A percentile compares a stretch with the other conserved stretches of the same genome.
phyloP scores from a whole-genome alignment of 805 yeast species.

The Wickerhamiella australiensis region DNA sequence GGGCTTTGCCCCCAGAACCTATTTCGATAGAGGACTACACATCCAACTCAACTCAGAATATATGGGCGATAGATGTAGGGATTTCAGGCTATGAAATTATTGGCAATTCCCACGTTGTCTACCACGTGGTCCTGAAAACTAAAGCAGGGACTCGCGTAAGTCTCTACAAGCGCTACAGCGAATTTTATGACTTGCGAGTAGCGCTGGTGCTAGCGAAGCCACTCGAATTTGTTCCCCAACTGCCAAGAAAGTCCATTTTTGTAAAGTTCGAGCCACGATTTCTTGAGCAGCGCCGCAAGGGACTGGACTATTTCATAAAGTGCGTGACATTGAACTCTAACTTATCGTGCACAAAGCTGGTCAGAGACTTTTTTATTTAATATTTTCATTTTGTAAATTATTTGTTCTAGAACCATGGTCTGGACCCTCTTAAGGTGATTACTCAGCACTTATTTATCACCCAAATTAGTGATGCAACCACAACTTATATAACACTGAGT shows the following conservation, averaged over 20 bases:
- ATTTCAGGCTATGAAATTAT: conserved; percentile 33
- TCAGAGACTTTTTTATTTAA: conserved; percentile 24
- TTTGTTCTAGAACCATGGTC: conserved; percentile 2
- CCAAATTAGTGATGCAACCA: not conserved
- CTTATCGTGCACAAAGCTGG: conserved; percentile 27
- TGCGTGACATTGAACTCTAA: conserved; percentile 37
- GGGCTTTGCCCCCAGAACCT: conserved; percentile 18
- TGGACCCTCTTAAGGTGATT: not conserved
- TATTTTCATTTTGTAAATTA: too few species aligned
- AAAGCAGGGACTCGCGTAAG: conserved; percentile 29
- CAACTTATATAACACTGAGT: conserved; percentile 12
- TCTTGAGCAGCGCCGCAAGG: conserved; percentile 31
- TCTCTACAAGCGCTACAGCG: conserved; percentile 52
- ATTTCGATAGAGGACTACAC: conserved; percentile 21
- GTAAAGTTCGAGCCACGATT: conserved; percentile 28
- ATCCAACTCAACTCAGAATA: conserved; percentile 10
- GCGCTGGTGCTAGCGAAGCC: conserved; percentile 32
- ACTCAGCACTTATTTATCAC: not conserved
- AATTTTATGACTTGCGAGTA: conserved; percentile 41
- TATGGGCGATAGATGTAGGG: conserved; percentile 33
- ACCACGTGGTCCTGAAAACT: conserved; percentile 32
- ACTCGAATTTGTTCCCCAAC: conserved; percentile 29
- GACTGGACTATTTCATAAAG: conserved; percentile 36
- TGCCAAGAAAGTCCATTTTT: conserved; percentile 36
- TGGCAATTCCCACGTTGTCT: conserved; percentile 36